These are phyloP conservation scores for Metarhizium album DNA, from an alignment of 2,329 filamentous ascomycete species.

Conservation along the genomic window DNA sequence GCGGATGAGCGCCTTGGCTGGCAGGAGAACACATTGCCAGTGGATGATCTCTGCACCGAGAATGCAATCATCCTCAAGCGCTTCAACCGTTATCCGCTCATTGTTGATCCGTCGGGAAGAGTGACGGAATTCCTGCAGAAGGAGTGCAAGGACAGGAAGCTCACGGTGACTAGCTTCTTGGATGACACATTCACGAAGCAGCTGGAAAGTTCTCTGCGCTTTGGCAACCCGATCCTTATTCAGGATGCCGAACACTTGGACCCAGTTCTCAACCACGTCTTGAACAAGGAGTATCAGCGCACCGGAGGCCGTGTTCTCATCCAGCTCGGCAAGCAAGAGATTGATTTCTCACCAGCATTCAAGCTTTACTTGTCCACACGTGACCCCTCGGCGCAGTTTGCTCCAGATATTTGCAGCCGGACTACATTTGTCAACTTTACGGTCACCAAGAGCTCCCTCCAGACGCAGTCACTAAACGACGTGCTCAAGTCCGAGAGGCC, in stretches of 20 bases:
- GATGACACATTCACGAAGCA: conserved; percentile 98
- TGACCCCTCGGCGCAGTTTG: conserved; percentile 90
- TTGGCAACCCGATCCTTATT: conserved; percentile 96
- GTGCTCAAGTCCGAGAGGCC: conserved; percentile 95
- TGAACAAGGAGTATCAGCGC: conserved; percentile 99
- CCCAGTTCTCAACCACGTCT: conserved; percentile 92
- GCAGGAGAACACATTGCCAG: conserved; percentile 88
- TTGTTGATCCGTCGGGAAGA: conserved; percentile 93
- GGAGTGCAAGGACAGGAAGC: conserved; percentile 82
- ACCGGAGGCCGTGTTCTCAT: conserved; percentile 96
- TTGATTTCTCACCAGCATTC: conserved; percentile 96
- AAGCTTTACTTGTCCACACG: conserved; percentile 89
- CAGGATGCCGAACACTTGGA: conserved; percentile 97
- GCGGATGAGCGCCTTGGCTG: conserved; percentile 90
- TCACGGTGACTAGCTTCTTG: conserved; percentile 95
- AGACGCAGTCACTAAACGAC: conserved; percentile 94
- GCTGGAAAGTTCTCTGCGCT: conserved; percentile 89
- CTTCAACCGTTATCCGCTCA: conserved; percentile 96
- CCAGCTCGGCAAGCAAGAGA: conserved; percentile 96
- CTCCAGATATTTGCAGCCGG: conserved; percentile 93
- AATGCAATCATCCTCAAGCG: conserved; percentile 96
- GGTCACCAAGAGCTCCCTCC: conserved; percentile 95
- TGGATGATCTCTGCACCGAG: conserved; percentile 96
- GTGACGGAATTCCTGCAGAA: conserved; percentile 92
- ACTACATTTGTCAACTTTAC: conserved; percentile 99